Base-by-base conservation (phyloP, 1,139 yeast genomes). In the Saccharomyces uvarum region DNA sequence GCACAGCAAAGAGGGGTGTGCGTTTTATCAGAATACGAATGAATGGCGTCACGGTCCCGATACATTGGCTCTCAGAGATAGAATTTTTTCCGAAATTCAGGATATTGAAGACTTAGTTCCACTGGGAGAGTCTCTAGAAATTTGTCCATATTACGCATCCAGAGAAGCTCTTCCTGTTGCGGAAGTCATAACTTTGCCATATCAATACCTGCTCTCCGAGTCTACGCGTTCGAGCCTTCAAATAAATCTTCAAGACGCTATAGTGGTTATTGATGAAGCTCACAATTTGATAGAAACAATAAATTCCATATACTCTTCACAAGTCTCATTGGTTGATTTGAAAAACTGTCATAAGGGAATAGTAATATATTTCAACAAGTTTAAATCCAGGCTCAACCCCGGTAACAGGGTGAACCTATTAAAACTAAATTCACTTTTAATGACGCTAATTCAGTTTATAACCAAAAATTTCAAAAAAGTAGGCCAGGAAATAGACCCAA, bases 241-340 rank as follows among this genome's bases (percentile, higher is more conserved):
- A 1, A 67, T 91, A 4, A 77, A 83, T 51, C 66, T 91, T 14
- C 77, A 78, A 52, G 78, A 82, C 57, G 77, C 93, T 0, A 79
- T 91, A 5, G 80, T 93, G 0, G 79, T 93, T 2, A 84, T 91
- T 42, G 99, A 91, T 67, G 99, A 91, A 66, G 98, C 98, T 0
- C 99, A 91, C 67, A 91, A 91, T 66, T 73, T 91, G 47, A 68
- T 90, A 32, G 97, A 90, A 61, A 83, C 91, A 0, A 82, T 91
- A 3, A 80, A 85, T 1, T 74, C 87, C 0, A 73, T 91, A 58
- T 79, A 86, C 63, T 88, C 97, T 0, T 78, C 82, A 1, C 70
- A 79, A 2, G 73, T 91, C 1, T 75, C 86, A 0, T 63, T 75
- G 0, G 54, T 62, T 0, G 91, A 87, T 31, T 72, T 88, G 11